Conservation (phyloP, 768 basidiomycete species). For the Lyophyllum atratum region DNA sequence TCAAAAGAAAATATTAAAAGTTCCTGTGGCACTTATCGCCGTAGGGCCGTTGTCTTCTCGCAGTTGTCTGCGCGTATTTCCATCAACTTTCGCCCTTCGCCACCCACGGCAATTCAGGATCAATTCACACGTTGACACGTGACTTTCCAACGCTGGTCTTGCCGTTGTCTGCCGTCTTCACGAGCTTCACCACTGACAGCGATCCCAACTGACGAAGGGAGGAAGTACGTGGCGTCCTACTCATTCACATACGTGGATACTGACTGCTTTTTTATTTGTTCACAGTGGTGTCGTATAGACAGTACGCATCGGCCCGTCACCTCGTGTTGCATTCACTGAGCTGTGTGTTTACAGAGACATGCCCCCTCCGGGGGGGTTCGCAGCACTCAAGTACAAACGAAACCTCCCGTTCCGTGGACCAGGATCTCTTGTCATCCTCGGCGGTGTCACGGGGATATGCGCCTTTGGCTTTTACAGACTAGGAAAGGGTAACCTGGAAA, state of each 20-base stretch:
- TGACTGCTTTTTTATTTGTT: neutral
- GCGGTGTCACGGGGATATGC: constrained; percentile 83
- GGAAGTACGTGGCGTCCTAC: neutral
- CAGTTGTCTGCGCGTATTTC: neutral
- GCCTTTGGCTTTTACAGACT: constrained; percentile 91
- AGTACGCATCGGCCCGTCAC: constrained; percentile 46
- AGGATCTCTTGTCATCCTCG: constrained; percentile 82
- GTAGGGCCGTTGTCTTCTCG: neutral
- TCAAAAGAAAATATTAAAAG: neutral
- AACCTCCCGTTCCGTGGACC: constrained; percentile 91
- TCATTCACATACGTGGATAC: neutral
- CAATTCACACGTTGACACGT: neutral
- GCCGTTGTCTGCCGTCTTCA: neutral
- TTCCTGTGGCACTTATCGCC: neutral
- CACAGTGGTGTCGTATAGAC: constrained; percentile 64
- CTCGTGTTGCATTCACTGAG: constrained; percentile 27
- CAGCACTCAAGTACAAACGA: constrained; percentile 90
- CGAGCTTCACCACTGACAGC: constrained; percentile 1
- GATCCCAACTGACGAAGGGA: neutral
- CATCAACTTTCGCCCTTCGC: neutral
- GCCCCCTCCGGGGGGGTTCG: constrained; percentile 94
- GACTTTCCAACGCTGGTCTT: neutral
- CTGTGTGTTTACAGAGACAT: constrained; percentile 71
- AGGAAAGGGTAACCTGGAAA: constrained; percentile 89
- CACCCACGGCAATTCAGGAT: neutral